A percentile compares a stretch with the other conserved stretches of the same genome.
phyloP scores from a whole-genome alignment of 1,139 yeast species.

The Taphrina flavorubra region DNA sequence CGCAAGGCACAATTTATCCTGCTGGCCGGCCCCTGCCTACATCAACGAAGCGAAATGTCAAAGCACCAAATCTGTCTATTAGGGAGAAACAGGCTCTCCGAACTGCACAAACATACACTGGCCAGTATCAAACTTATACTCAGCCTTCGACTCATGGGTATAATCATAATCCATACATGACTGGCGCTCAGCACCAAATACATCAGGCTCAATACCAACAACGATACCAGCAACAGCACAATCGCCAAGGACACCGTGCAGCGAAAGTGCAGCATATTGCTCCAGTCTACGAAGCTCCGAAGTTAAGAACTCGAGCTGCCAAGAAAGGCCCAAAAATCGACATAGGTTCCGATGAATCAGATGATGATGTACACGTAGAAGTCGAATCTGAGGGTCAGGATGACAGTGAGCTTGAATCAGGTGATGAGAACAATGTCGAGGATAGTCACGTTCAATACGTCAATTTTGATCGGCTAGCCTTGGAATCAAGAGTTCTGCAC shows the following conservation, averaged over 20 bases:
- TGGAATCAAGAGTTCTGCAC: conserved; percentile 71
- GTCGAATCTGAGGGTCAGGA: conserved; percentile 27
- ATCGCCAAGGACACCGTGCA: background rate
- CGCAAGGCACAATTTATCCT: background rate
- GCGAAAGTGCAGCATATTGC: background rate
- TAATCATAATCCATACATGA: conserved; percentile 1
- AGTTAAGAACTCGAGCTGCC: conserved; percentile 30
- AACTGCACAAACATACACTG: conserved; percentile 29
- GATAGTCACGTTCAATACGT: conserved; percentile 41
- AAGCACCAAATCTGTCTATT: conserved; percentile 37
- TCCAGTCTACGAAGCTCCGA: conserved; percentile 32
- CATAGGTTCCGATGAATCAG: conserved; percentile 33
- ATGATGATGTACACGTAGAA: conserved; percentile 26
- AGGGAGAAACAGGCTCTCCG: conserved; percentile 37
- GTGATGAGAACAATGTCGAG: conserved; percentile 42
- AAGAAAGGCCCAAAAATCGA: conserved; percentile 31
- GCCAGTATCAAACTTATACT: conserved; percentile 11
- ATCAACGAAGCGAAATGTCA: conserved; percentile 28
- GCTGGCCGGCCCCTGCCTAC: conserved; percentile 4
- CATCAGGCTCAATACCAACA: conserved; percentile 14
- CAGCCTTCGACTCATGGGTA: conserved; percentile 1
- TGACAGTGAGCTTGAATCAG: conserved; percentile 5
- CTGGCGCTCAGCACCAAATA: background rate
- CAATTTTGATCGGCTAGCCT: conserved; percentile 51
- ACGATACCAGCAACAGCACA: conserved; percentile 1